Evolutionary conservation across 768 basidiomycete species (phyloP).

Genomic region (Gloeophyllum trabeum): DNA sequence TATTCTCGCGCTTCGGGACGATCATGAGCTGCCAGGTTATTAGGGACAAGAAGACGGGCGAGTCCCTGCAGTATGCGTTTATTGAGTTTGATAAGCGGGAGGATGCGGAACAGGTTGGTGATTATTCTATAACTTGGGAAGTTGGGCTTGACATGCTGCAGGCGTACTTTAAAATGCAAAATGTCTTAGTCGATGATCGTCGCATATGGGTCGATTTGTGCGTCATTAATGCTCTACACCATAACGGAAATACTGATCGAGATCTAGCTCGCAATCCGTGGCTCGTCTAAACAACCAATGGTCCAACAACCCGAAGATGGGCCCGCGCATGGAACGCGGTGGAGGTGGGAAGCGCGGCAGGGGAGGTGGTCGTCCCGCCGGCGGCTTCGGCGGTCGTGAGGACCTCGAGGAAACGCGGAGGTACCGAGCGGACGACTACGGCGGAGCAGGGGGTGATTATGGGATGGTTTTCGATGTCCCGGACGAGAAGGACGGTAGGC

Average conservation of each 20-base stretch:
- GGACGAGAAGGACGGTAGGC: slow-evolving; percentile 18
- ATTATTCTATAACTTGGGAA: neutral
- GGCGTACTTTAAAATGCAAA: slow-evolving; percentile 99
- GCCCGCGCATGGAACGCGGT: slow-evolving; percentile 21
- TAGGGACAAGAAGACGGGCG: slow-evolving; percentile 89
- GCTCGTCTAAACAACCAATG: slow-evolving; percentile 73
- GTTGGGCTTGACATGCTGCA: slow-evolving; percentile 16
- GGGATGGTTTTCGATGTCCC: slow-evolving; percentile 82
- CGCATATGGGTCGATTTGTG: slow-evolving; percentile 99
- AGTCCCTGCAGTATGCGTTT: slow-evolving; percentile 96
- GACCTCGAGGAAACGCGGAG: slow-evolving; percentile 64
- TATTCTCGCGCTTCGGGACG: slow-evolving; percentile 89
- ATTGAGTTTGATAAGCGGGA: slow-evolving; percentile 95
- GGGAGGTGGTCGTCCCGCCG: slow-evolving; percentile 8
- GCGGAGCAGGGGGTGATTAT: slow-evolving; percentile 31
- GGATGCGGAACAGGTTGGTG: slow-evolving; percentile 81
- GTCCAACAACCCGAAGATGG: slow-evolving; percentile 67
- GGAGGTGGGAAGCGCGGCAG: slow-evolving; percentile 17
- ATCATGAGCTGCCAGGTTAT: slow-evolving; percentile 99
- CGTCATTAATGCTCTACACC: slow-evolving; percentile 18
- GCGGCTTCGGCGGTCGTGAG: slow-evolving; percentile 59
- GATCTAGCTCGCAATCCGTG: slow-evolving; percentile 80
- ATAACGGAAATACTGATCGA: slow-evolving; percentile 1
- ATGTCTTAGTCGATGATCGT: slow-evolving; percentile 93
- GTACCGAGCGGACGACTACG: slow-evolving; percentile 39